Conservation (phyloP, 2,329 filamentous ascomycete genomes). For the Trichoderma hamatum region DNA sequence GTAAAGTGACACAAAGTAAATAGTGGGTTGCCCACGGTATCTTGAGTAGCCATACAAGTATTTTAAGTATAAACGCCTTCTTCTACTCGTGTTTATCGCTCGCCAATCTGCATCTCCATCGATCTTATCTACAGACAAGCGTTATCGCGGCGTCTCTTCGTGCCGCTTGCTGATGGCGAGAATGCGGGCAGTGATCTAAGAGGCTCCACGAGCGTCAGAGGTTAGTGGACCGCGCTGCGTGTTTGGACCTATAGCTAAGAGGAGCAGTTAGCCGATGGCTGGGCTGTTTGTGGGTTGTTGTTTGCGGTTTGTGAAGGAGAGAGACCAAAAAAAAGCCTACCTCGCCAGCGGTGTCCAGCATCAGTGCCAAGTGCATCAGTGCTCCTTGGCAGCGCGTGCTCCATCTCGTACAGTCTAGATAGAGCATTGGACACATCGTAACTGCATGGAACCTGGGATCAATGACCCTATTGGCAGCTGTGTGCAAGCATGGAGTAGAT, state of each 20-base stretch:
- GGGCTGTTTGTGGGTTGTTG: background rate
- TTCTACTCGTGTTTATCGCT: constrained; percentile 12
- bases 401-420: background rate
- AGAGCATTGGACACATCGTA: background rate
- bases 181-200: background rate
- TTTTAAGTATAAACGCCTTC: background rate
- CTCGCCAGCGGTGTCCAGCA: background rate
- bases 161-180: background rate
- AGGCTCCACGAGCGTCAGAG: constrained; percentile 9
- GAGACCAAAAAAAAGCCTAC: constrained; percentile 2
- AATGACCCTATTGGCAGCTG: background rate
- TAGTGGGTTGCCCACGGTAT: background rate
- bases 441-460: background rate
- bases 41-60: background rate
- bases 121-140: constrained; percentile 17
- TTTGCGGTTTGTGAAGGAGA: constrained; percentile 14
- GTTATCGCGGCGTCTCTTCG: constrained; percentile 16
- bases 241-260: background rate
- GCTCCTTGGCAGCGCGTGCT: background rate
- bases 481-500: background rate
- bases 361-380: background rate
- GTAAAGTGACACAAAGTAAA: background rate
- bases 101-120: constrained; percentile 26
- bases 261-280: constrained; percentile 8
- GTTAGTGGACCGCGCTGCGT: background rate